phyloP scores from a whole-genome alignment of 2,329 filamentous ascomycete genomes.

The Aspergillus luchuensis region DNA sequence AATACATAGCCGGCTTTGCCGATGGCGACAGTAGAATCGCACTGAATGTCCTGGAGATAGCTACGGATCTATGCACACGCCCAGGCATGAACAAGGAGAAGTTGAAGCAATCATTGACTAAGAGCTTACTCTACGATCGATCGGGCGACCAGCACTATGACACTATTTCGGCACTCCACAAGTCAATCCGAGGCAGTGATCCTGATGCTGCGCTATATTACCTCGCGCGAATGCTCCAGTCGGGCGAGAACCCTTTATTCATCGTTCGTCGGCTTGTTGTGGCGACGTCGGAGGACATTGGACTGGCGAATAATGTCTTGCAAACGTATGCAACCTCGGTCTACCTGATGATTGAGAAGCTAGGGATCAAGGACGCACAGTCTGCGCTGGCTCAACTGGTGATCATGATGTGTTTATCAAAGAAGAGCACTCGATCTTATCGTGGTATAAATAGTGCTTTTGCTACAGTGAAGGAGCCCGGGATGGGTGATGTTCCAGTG shows the following conservation, averaged over 20 bases:
- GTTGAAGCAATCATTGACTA: constrained; percentile 81
- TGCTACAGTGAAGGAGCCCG: constrained; percentile 77
- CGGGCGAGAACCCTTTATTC: constrained; percentile 89
- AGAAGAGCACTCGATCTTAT: constrained; percentile 87
- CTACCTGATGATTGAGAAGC: constrained; percentile 85
- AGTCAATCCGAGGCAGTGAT: constrained; percentile 85
- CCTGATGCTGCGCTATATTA: constrained; percentile 91
- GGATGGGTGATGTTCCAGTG: constrained; percentile 76
- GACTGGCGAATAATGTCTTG: constrained; percentile 81
- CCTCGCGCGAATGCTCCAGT: constrained; percentile 91
- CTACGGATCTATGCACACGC: constrained; percentile 71
- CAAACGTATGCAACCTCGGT: constrained; percentile 81
- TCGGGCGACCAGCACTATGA: constrained; percentile 97
- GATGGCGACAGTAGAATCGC: constrained; percentile 93
- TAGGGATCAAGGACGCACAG: constrained; percentile 91
- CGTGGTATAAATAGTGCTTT: constrained; percentile 78
- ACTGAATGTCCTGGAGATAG: constrained; percentile 87
- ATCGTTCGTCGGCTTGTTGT: constrained; percentile 92
- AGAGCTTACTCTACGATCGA: constrained; percentile 91
- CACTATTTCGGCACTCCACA: constrained; percentile 95
- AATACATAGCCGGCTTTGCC: constrained; percentile 80
- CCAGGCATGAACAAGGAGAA: constrained; percentile 69
- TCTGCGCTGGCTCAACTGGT: constrained; percentile 88
- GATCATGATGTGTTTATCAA: constrained; percentile 75
- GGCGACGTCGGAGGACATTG: constrained; percentile 91